Conservation (phyloP, 2,329 filamentous ascomycete species). For the Uncinocarpus reesii region DNA sequence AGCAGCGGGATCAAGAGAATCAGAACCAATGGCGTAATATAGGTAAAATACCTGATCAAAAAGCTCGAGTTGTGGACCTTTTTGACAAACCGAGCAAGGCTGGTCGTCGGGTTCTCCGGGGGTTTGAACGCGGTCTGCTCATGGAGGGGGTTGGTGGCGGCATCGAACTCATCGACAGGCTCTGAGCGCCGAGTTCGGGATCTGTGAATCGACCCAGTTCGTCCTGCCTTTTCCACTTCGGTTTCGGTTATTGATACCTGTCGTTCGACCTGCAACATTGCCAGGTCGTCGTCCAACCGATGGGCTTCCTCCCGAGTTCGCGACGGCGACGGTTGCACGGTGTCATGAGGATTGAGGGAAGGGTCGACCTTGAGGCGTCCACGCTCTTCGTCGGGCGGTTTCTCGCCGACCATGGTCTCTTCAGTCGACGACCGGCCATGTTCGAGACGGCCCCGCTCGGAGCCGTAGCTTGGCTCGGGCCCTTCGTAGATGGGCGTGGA, state of each 20-base stretch:
- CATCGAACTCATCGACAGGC: constrained; percentile 56
- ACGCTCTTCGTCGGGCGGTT: neutral
- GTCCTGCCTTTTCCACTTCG: constrained; percentile 28
- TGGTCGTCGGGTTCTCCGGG: constrained; percentile 51
- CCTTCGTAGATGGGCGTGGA: constrained; percentile 21
- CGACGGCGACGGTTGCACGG: constrained; percentile 40
- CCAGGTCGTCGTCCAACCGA: constrained; percentile 55
- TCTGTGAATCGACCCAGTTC: constrained; percentile 37
- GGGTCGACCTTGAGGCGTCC: neutral
- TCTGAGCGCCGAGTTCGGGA: constrained; percentile 46
- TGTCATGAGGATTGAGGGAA: constrained; percentile 3
- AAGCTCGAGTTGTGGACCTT: constrained; percentile 55
- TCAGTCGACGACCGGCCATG: constrained; percentile 4
- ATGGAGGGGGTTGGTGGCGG: constrained; percentile 58
- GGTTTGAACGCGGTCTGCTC: constrained; percentile 57
- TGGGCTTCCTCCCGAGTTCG: constrained; percentile 50
- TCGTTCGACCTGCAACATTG: constrained; percentile 55
- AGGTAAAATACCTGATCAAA: constrained; percentile 59
- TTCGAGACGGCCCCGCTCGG: neutral
- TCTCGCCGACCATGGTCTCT: constrained; percentile 1
- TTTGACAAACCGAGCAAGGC: constrained; percentile 54
- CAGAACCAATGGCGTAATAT: constrained; percentile 55
- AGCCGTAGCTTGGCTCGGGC: constrained; percentile 10
- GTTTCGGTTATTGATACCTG: constrained; percentile 30
- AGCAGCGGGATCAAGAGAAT: constrained; percentile 59